Conservation (phyloP, 83 land plant genomes). For the Thuja plicata region DNA sequence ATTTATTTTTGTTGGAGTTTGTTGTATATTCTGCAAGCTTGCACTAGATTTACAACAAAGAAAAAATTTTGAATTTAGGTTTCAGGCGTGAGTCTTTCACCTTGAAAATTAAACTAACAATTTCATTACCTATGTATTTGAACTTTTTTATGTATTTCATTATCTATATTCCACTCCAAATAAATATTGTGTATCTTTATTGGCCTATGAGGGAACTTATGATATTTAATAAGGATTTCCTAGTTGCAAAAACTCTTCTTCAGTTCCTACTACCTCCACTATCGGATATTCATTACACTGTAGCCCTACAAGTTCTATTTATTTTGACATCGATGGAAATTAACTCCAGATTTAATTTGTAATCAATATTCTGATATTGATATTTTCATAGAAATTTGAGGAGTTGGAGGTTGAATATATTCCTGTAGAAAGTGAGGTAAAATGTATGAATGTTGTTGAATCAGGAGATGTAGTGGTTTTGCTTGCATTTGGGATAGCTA, state of each 20-base stretch:
- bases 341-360: neutral
- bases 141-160: neutral
- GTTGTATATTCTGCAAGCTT: neutral
- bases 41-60: neutral
- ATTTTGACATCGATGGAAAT: neutral
- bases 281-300: neutral
- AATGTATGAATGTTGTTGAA: slow-evolving; percentile 68
- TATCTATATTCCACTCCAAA: too few species aligned
- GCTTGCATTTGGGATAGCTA: slow-evolving; percentile 94
- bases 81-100: neutral
- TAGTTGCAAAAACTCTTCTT: neutral
- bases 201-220: neutral
- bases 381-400: slow-evolving; percentile 53
- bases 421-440: slow-evolving; percentile 60
- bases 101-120: neutral
- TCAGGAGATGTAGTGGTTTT: slow-evolving; percentile 89
- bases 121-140: too few species aligned
- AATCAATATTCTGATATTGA: neutral
- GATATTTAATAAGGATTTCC: too few species aligned
- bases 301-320: neutral
- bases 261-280: neutral
- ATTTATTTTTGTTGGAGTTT: too few species aligned
- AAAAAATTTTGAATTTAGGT: neutral
- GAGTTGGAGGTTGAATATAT: slow-evolving; percentile 83
- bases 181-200: neutral